Evolutionary conservation across 768 basidiomycete species (phyloP).

Genomic region (Panellus pusillus): DNA sequence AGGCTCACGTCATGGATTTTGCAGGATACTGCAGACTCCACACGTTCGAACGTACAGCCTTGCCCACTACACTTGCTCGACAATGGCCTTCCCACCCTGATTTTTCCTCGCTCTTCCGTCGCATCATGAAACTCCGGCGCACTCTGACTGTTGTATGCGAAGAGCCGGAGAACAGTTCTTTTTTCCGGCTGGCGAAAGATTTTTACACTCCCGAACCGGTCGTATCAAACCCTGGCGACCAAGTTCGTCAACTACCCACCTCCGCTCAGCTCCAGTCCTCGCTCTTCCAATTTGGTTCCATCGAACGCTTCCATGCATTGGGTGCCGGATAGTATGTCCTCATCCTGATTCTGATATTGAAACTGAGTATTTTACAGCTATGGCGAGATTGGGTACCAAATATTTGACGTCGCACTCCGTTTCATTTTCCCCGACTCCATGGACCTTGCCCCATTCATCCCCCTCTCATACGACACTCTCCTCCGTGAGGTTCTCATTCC

Average conservation of each 20-base stretch:
- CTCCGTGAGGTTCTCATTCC: conserved; percentile 1
- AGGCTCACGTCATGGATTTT: background rate
- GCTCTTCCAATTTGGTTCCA: background rate
- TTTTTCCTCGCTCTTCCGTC: background rate
- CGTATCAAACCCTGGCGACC: no score
- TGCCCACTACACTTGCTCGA: background rate
- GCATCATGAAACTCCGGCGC: background rate
- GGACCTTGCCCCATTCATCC: background rate
- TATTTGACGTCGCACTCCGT: background rate
- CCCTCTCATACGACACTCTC: conserved; percentile 3
- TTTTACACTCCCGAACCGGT: background rate
- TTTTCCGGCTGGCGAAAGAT: background rate
- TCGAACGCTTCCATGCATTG: background rate
- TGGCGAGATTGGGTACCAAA: conserved; percentile 2
- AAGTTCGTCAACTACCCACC: background rate
- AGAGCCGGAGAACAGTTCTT: background rate
- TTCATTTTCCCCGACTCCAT: conserved; percentile 5
- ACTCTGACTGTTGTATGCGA: background rate
- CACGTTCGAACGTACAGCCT: background rate
- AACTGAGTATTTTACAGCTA: background rate
- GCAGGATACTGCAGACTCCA: background rate
- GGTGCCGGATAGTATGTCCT: conserved; percentile 4
- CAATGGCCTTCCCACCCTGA: background rate
- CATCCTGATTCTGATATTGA: no score
- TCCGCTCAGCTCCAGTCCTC: background rate